Evolutionary conservation across 2,329 filamentous ascomycete genomes (phyloP), one percentile per base, ranked within the genome.

Genomic region (Fusarium illudens): DNA sequence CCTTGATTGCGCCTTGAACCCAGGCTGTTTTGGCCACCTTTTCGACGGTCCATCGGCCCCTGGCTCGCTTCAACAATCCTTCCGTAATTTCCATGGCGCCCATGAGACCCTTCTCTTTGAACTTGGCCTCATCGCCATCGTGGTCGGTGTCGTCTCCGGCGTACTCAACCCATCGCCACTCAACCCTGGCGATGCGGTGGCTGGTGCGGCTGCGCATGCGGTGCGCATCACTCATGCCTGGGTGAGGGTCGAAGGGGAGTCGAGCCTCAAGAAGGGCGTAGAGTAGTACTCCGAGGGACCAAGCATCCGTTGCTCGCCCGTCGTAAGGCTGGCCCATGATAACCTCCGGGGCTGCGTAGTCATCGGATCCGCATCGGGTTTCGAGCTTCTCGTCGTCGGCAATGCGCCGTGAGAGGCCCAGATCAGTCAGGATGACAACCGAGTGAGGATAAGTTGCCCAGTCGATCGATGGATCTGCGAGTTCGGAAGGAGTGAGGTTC

Each of bases 311-410:
- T 2, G 91, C 88, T 34, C 93, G 92, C 30, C 96, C 96, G 76
- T 98, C 94, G 76, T 99, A 99, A 8, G 93, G 89, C 75, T 97
- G 93, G 22, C 95, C 95, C 84, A 99, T 93, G 56, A 99, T 90
- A 46, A 99, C 94, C 78, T 99, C 96, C 0, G 96, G 96, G 0
- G 96, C 95, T 2, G 95, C 95, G 76, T 99, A 99, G 80, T 99
- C 96, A 79, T 98, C 96, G 37, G 92, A 97, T 30, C 96, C 96
- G 78, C 96, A 99, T 10, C 96, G 89, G 2, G 95, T 98, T 64
- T 92, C 92, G n/a, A 99, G 86, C 64, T 95, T 90, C 70, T 96
- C 93, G 54, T 93, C 93, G 65, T 93, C 90, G 15, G 93, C 88
- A 36, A 98, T 92, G 33, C 92, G 90, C 57, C 95, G 88, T 4